Evolutionary conservation across 1,139 yeast genomes (phyloP).

Genomic region (Diutina siamensis): DNA sequence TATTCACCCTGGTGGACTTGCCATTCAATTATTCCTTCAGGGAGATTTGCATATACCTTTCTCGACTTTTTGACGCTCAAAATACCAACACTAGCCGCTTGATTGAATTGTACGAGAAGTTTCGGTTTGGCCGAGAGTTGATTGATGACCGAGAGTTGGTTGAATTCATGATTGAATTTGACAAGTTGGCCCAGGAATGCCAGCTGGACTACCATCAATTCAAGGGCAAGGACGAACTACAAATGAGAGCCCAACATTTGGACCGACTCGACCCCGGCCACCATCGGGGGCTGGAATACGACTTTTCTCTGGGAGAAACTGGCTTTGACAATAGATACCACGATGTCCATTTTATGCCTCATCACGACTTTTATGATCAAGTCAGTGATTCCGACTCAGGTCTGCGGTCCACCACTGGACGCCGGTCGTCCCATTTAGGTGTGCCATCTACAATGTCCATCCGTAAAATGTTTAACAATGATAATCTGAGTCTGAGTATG

Average conservation of each 20-base stretch:
- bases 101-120: constrained; percentile 51
- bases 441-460: background rate
- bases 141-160: constrained; percentile 52
- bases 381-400: background rate
- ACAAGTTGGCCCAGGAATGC: constrained; percentile 5
- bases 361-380: background rate
- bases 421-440: background rate
- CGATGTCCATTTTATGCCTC: background rate
- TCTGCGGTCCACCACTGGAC: background rate
- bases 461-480: background rate
- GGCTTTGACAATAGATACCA: background rate
- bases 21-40: constrained; percentile 37
- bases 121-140: constrained; percentile 56
- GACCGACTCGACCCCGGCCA: constrained; percentile 4
- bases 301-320: background rate
- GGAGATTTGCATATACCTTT: constrained; percentile 24
- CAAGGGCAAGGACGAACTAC: background rate
- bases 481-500: background rate
- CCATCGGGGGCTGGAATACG: background rate
- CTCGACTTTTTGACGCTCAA: constrained; percentile 9
- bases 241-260: background rate
- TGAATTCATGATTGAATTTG: constrained; percentile 33
- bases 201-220: background rate
- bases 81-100: constrained; percentile 13
- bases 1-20: constrained; percentile 24